Evolutionary conservation across 352 stramenopile species (phyloP), one percentile per base, ranked within the genome.

Genomic region (Globisporangium paroecandrum): DNA sequence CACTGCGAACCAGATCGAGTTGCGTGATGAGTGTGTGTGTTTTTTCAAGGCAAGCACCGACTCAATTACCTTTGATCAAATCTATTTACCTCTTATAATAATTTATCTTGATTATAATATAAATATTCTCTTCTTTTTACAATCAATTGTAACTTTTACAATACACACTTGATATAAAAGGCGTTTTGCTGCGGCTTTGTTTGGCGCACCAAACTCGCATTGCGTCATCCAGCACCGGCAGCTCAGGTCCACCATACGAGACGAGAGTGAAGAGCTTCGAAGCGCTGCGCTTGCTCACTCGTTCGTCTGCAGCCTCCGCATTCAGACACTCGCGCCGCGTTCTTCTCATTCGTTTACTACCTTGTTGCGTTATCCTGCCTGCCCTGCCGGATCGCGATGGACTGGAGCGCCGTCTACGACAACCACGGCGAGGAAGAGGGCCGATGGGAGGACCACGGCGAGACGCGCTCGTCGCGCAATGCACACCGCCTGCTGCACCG

Each of bases 341-440:
- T 32, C 29, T 32, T 64, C 36, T 22, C 56, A 15, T 51, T 47
- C 34, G 32, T 62, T 32, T 22, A 47, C 29, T 8, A 2, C 1
- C 13, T 0, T 32, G 29, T 32, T 1, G 4, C 15, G 24, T 4
- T 13, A 9, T 25, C 1, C 15, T 34, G 18, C 24, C 38, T 29
- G 20, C 29, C 43, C 59, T 43, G 54, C 29, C 3, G 6, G 15
- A 24, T 34, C 32, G 65, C 66, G n/a, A 92, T 92, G 84, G 84
- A 92, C 73, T 92, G 84, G 84, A 89, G 82, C 75, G 67, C 81
- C 29, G 72, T 92, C 47, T 92, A 90, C 73, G 81, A 89, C 53
- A 87, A 93, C 81, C 77, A 77, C 65, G 84, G 84, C 49, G 84
- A 93, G 57, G 81, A 90, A 38, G 65, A 71, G 25, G 83, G 81